Base-by-base conservation (phyloP, 2,329 filamentous ascomycete genomes). In the Mollisia scopiformis region DNA sequence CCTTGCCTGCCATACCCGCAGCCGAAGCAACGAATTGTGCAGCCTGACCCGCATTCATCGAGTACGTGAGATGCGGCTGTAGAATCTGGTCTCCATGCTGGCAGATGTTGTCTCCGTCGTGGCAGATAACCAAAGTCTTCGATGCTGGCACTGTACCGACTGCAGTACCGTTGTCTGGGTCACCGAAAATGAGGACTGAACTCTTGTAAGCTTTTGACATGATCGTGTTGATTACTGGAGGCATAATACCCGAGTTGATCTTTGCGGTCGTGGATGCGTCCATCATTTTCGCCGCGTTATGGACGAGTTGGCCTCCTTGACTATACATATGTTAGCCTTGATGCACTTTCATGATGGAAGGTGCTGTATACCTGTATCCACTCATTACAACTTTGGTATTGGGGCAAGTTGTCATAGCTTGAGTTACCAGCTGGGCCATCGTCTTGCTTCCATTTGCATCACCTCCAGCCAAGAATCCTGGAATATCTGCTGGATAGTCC, bases 401-500 rank as follows among this genome's bases (percentile, higher is more conserved):
- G 2, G 49, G 49, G 23, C 49, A 51, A 3, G 19, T 16, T 46
- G 46, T 53, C 28, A 61, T 47, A 2, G 53, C 53, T 21, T 23
- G 11, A 16, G 27, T 16, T n/a, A 19, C 23, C 28, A 51, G 11
- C 6, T 35, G 23, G 2, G 49, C 49, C 49, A 51, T 51, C 49
- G 73, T 74, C 58, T 69, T 67, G 58, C 78, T 79, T 8, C 82
- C 81, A 10, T 58, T 69, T 4, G 69, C 65, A 63, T 82, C 80
- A 1, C 82, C 82, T 6, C 79, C 78, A 13, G 72, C 74, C 8
- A 81, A 68, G 63, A 81, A 82, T 0, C 82, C 60, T 49, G 41
- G 47, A 28, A 78, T 63, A 61, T 73, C 70, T 3, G 83, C 83
- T 2, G 78, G 72, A 65, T 85, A 85, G 19, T 79, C 73, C n/a